phyloP scores from a whole-genome alignment of 2,329 filamentous ascomycete species.

The Grosmannia serpens region DNA sequence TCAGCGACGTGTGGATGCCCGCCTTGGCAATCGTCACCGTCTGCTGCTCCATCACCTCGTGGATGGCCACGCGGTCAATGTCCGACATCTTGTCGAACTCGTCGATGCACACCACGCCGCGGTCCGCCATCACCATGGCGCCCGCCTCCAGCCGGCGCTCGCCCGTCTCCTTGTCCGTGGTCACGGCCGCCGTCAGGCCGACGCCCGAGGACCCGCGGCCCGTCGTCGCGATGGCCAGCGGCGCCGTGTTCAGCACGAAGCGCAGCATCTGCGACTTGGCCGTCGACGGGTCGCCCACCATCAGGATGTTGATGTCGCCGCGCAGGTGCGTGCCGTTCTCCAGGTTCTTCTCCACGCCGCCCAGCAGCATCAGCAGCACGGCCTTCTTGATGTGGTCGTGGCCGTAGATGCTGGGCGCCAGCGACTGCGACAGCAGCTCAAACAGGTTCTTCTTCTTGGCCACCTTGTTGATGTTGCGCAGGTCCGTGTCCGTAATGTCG shows the following conservation, averaged over 20 bases:
- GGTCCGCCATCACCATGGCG: slow-evolving; percentile 96
- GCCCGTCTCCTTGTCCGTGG: slow-evolving; percentile 92
- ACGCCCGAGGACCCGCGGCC: slow-evolving; percentile 95
- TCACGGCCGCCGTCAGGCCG: slow-evolving; percentile 93
- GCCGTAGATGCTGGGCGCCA: slow-evolving; percentile 93
- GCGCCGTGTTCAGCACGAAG: slow-evolving; percentile 94
- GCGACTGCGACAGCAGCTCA: slow-evolving; percentile 81
- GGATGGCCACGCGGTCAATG: slow-evolving; percentile 92
- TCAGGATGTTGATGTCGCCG: slow-evolving; percentile 97
- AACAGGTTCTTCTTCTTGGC: slow-evolving; percentile 91
- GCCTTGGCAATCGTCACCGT: slow-evolving; percentile 98
- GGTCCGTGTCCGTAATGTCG: slow-evolving; percentile 89
- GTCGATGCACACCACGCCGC: slow-evolving; percentile 96
- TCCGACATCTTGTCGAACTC: slow-evolving; percentile 99
- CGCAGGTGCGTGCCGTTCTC: slow-evolving; percentile 96
- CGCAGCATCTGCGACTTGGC: slow-evolving; percentile 96
- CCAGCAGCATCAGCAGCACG: slow-evolving; percentile 85
- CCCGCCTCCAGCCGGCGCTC: slow-evolving; percentile 90
- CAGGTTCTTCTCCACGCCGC: slow-evolving; percentile 96
- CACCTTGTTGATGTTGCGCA: slow-evolving; percentile 97
- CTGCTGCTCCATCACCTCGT: slow-evolving; percentile 99
- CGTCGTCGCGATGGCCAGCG: slow-evolving; percentile 91
- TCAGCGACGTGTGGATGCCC: slow-evolving; percentile 93
- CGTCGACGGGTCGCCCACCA: slow-evolving; percentile 97
- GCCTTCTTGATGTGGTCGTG: slow-evolving; percentile 98